Conservation (phyloP, 768 basidiomycete genomes). For the Hypholoma sublateritium region DNA sequence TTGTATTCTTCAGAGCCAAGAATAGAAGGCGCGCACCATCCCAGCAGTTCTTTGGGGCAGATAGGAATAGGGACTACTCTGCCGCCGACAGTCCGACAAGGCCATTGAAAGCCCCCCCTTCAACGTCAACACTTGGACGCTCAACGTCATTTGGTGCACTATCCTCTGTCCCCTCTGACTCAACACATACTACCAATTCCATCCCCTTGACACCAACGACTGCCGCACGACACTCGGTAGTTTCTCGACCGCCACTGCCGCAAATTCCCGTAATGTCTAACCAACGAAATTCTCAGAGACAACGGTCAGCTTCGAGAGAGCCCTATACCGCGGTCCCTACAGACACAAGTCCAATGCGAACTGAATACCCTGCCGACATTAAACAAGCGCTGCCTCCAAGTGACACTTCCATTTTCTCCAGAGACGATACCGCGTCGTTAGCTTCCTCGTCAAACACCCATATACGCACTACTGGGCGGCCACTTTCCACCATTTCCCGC, state of each 20-base stretch:
- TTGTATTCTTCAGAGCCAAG: conserved; percentile 7
- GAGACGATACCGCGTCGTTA: conserved; percentile 1
- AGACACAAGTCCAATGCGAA: not conserved
- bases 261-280: not conserved
- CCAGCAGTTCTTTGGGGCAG: not conserved
- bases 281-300: not conserved
- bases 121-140: not conserved
- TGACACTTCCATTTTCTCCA: not conserved
- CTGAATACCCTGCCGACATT: conserved; percentile 4
- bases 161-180: not conserved
- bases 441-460: conserved; percentile 11
- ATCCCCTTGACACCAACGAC: conserved; percentile 1
- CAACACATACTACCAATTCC: not conserved
- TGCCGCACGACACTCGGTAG: not conserved
- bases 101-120: conserved; percentile 1
- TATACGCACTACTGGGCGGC: conserved; percentile 6
- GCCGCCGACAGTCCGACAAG: not conserved
- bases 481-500: conserved; percentile 14
- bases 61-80: not conserved
- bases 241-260: not conserved
- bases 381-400: not conserved
- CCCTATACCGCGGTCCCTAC: not conserved
- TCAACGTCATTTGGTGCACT: not conserved
- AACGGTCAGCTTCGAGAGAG: not conserved
- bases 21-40: conserved; percentile 8